Evolutionary conservation across 352 stramenopile species (phyloP), one percentile per base, ranked within the genome.

Genomic region (Phytophthora agathidicida): DNA sequence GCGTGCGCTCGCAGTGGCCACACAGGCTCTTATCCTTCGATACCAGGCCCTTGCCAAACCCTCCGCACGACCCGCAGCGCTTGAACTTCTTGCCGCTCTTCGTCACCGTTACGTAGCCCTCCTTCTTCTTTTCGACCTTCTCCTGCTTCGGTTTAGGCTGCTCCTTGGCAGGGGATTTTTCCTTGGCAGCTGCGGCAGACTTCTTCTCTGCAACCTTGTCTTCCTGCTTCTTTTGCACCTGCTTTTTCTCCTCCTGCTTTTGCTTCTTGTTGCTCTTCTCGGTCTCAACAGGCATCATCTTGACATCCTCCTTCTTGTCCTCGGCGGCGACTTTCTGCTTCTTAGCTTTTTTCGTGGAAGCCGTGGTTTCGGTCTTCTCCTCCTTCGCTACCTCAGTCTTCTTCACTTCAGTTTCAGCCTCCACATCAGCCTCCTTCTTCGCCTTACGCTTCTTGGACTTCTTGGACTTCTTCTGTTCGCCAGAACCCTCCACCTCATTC

Each of bases 41-140:
- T 32, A 95, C 48, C 11, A 95, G 67, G 13, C 75, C 78, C 58
- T 92, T 93, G 65, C 86, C 86, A 57, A 79, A 88, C 14, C 86
- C 86, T 9, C 81, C 75, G 52, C 86, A 95, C 24, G 55, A 62
- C 6, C 36, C 57, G 37, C 86, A 95, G 16, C 86, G 83, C 53
- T 81, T 82, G 64, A 93, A 90, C 57, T 87, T 88, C 46, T 87
- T 73, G 23, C 84, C 82, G 32, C 80, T 93, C 38, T 73, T 86
- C 24, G 77, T 69, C 7, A 93, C 64, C 0, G 71, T 56, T 24
- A 67, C 49, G 31, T 70, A 60, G 28, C 57, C 55, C 7, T 67
- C 45, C 36, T 71, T 67, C 62, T 77, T 73, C 52, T 63, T 41
- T 23, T 62, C 51, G n/a, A 10, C 22, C 41, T 71, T 60, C 31